Conservation (phyloP, 306 rosid species). For the Prunus mongolica region DNA sequence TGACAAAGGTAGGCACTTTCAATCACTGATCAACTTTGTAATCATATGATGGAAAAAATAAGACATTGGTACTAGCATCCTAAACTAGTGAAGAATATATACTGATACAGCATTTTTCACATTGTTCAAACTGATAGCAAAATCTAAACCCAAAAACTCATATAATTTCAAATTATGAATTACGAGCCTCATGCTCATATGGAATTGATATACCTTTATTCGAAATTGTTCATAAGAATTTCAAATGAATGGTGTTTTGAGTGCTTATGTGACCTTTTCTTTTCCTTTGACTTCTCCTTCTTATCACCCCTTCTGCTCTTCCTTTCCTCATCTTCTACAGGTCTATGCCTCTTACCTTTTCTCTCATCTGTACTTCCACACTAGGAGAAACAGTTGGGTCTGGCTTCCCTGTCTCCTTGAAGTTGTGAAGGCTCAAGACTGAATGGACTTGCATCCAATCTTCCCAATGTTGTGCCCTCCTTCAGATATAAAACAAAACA, state of each 20-base stretch:
- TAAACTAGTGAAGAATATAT: background rate
- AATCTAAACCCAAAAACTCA: too few relatives aligned
- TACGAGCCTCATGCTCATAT: too few relatives aligned
- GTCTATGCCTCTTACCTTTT: slow-evolving; percentile 61
- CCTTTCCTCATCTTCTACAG: slow-evolving; percentile 51
- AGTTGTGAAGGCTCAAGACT: slow-evolving; percentile 53
- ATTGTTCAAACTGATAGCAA: too few relatives aligned
- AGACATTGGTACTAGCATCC: background rate
- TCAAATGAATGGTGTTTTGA: slow-evolving; percentile 41
- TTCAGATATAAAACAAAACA: slow-evolving; percentile 2
- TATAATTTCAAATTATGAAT: background rate
- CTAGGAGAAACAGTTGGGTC: slow-evolving; percentile 60
- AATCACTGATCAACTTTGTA: slow-evolving; percentile 14
- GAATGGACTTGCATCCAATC: slow-evolving; percentile 66
- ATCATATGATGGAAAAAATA: slow-evolving; percentile 1
- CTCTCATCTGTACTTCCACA: slow-evolving; percentile 51
- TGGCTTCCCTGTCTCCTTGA: slow-evolving; percentile 59
- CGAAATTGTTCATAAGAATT: too few relatives aligned
- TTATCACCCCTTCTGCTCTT: slow-evolving; percentile 53
- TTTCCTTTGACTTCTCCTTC: slow-evolving; percentile 60
- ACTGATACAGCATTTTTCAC: too few relatives aligned
- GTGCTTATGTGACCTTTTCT: slow-evolving; percentile 52
- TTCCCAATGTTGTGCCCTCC: slow-evolving; percentile 86
- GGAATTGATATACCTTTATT: slow-evolving; percentile 16
- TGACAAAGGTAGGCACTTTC: slow-evolving; percentile 9